Base-by-base conservation (phyloP, 2,329 filamentous ascomycete species). In the Karstenula rhodostoma region DNA sequence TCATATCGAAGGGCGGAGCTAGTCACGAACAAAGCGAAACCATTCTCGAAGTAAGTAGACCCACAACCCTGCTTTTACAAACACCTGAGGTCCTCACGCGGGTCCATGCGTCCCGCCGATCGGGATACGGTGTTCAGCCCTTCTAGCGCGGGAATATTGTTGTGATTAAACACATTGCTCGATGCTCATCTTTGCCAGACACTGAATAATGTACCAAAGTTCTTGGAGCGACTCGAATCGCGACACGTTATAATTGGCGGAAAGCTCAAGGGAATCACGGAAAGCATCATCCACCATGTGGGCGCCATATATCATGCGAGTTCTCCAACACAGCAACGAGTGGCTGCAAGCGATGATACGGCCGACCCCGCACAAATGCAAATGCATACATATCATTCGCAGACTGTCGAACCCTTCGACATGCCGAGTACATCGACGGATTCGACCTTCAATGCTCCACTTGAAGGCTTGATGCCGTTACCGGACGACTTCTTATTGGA, bases 211-310 rank as follows among this genome's bases (percentile, higher is more conserved):
- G 47, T 60, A 4, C 54, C 48, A 15, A 29, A 19, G 23, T 60
- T 53, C 23, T 15, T 57, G 17, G 32, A 44, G 15, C 53, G 7
- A 43, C 37, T 52, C n/a, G n/a, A 40, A 8, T 47, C 58, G n/a
- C 47, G 53, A 6, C 47, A 60, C 27, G 3, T 40, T 2, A 40
- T 57, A 22, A 42, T 32, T 19, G 42, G 29, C 17, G 49, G 29
- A 33, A 60, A 54, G 23, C 35, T 60, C 10, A 27, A 53, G 25
- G 32, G 35, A n/a, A 53, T 60, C 32, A 43, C 53, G 4, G 47
- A 57, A 42, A 49, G 22, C 13, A 56, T 60, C 29, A 54, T 60
- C 10, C 29, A 53, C 7, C 58, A 60, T 42, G 58, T 33, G n/a
- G 49, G 33, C 22, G 25, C 35, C 6, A 49, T 60, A 44, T 43